Base-by-base conservation (phyloP, 768 basidiomycete genomes). In the Suillus ampliporus region DNA sequence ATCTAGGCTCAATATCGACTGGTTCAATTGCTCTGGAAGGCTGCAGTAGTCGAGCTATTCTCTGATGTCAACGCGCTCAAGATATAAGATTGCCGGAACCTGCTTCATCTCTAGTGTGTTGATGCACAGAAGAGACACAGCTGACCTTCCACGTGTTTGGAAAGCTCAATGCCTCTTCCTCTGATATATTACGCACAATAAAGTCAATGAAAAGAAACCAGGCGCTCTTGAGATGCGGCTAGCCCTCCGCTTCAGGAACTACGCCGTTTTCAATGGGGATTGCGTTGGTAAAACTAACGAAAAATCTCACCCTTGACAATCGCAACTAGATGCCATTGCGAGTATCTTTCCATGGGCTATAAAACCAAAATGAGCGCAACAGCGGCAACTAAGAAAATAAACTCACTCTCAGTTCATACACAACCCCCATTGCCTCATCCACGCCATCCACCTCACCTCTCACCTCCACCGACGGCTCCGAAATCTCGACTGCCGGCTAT, bases 131-230 rank as follows among this genome's bases (percentile, higher is more conserved):
- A 7, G 11, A 40, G 31, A 51, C 44, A 10, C 8, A n/a, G 66
- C 83, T 35, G 34, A 91, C 96, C 86, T 99, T 99, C 97, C 97
- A 99, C 51, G 80, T 82, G n/a, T 83, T 88, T 10, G 91, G 87
- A 71, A 97, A 95, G 69, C 89, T 89, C 62, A 99, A 76, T 1
- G 93, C 97, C 68, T 98, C 95, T 38, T 88, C 84, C 75, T 97
- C 92, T 2, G 90, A 80, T 35, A 98, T 86, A 61, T 92, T 92
- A 53, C 82, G 82, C 14, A 99, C 97, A 1, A 89, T 83, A 70
- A 99, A 99, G 71, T 99, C 97, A 71, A 99, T 99, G 86, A 99
- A 99, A 60, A 99, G 75, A 69, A 90, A 90, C 97, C 97, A 99
- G 2, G 87, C 86, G 59, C 86, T 88, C 26, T 67, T 69, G 23